Conservation (phyloP, 1,284 basidiomycete genomes). For the Farysia itapuensis region DNA sequence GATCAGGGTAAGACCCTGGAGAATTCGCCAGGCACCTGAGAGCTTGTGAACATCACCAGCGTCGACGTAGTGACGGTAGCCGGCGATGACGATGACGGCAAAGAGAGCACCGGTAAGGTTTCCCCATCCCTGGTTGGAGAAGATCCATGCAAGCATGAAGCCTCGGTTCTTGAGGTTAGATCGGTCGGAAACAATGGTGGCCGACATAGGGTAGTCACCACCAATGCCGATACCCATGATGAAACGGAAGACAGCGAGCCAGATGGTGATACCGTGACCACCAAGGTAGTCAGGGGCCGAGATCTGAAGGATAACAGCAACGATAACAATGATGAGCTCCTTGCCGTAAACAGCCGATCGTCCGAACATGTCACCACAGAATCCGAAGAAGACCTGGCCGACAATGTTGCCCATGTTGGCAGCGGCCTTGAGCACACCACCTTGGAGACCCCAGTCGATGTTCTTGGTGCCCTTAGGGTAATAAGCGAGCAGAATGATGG, state of each 20-base stretch:
- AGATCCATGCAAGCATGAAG: slow-evolving; percentile 58
- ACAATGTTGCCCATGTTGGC: slow-evolving; percentile 57
- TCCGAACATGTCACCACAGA: slow-evolving; percentile 55
- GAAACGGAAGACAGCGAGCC: slow-evolving; percentile 51
- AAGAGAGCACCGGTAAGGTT: slow-evolving; percentile 66
- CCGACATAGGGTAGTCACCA: slow-evolving; percentile 78
- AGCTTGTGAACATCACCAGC: slow-evolving; percentile 47
- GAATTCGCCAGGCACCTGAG: slow-evolving; percentile 53
- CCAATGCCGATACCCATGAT: slow-evolving; percentile 65
- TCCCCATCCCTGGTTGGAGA: slow-evolving; percentile 60
- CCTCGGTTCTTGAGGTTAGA: slow-evolving; percentile 49
- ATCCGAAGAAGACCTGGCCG: slow-evolving; percentile 53
- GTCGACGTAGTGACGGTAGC: slow-evolving; percentile 66
- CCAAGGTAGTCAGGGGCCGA: slow-evolving; percentile 49
- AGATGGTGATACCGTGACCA: slow-evolving; percentile 51
- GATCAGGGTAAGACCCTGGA: slow-evolving; percentile 58
- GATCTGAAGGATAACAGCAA: slow-evolving; percentile 55
- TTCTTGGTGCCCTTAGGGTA: slow-evolving; percentile 41
- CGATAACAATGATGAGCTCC: slow-evolving; percentile 52
- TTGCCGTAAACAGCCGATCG: slow-evolving; percentile 57
- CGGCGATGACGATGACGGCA: slow-evolving; percentile 69
- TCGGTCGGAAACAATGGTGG: slow-evolving; percentile 58
- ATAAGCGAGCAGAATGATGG: slow-evolving; percentile 52
- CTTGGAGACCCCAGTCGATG: slow-evolving; percentile 54
- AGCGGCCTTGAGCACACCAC: slow-evolving; percentile 55